A percentile compares a stretch with the other conserved stretches of the same genome.
Conservation (phyloP, 345 rosid species). For the Brassica napus region DNA sequence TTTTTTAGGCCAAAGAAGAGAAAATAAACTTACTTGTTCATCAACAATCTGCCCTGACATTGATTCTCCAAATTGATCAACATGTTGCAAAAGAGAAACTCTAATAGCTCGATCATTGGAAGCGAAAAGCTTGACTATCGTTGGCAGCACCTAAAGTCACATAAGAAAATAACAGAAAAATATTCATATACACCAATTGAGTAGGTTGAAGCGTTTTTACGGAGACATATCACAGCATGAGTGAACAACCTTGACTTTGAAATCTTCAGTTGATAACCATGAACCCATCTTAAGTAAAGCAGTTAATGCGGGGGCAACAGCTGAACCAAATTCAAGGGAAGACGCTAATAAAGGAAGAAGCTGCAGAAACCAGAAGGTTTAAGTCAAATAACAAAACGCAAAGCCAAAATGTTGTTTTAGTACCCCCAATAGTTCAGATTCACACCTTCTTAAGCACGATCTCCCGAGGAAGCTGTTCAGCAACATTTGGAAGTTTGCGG, state of each 20-base stretch:
- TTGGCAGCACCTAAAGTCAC: constrained; percentile 70
- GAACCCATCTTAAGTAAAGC: constrained; percentile 90
- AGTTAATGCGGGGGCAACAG: constrained; percentile 90
- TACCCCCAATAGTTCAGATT: constrained; percentile 29
- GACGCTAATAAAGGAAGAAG: constrained; percentile 97
- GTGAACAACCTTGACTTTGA: constrained; percentile 67
- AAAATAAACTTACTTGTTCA: constrained; percentile 68
- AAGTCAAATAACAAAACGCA: constrained; percentile 35
- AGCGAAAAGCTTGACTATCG: constrained; percentile 84
- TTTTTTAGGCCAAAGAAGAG: constrained; percentile 9
- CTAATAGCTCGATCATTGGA: constrained; percentile 94
- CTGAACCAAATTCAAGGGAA: constrained; percentile 97
- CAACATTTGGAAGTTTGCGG: constrained; percentile 93
- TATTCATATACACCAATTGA: not conserved
- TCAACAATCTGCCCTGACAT: constrained; percentile 82
- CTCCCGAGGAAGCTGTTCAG: constrained; percentile 98
- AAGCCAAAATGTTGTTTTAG: no score
- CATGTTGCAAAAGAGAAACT: constrained; percentile 91
- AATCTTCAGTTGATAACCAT: constrained; percentile 94
- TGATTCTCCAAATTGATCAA: constrained; percentile 95
- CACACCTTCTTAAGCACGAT: constrained; percentile 90
- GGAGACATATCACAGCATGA: constrained; percentile 15
- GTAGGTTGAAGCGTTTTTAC: not conserved
- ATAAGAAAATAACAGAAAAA: constrained; percentile 29
- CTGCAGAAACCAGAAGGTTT: constrained; percentile 53